Percentiles rank a stretch among this genome's conserved stretches.
phyloP scores from a whole-genome alignment of 2,329 filamentous ascomycete genomes.

The Falciphora oryzae region DNA sequence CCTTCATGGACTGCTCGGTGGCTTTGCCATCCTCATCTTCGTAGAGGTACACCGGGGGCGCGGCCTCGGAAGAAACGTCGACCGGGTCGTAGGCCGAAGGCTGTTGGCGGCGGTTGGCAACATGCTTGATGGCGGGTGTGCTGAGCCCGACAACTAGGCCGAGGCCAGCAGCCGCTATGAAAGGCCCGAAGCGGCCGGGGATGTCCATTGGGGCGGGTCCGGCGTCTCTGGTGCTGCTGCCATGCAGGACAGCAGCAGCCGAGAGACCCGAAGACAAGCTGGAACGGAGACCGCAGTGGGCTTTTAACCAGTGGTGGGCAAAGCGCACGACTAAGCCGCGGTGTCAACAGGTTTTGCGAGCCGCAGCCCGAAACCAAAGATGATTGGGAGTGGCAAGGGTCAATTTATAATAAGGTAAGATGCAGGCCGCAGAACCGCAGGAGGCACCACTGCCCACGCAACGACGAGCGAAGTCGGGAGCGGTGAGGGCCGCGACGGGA shows the following conservation, averaged over 20 bases:
- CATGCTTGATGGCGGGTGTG: constrained; percentile 17
- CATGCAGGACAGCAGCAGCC: not conserved
- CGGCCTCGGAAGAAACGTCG: constrained; percentile 11
- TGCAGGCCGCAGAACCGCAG: not conserved
- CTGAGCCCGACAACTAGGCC: constrained; percentile 15
- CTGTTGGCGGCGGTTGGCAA: constrained; percentile 10
- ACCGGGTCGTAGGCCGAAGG: not conserved
- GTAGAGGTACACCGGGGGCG: constrained; percentile 18
- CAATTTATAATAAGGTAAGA: not conserved
- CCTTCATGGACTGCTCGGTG: constrained; percentile 25
- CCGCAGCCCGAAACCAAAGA: not conserved
- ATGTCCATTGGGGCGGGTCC: constrained; percentile 3
- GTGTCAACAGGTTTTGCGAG: not conserved
- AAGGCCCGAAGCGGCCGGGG: not conserved
- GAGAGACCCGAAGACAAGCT: no score
- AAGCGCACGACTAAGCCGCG: not conserved
- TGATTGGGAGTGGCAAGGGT: not conserved
- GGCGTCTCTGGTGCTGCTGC: not conserved
- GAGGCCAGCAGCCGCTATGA: constrained; percentile 12
- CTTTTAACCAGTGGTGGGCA: not conserved
- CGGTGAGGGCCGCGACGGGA: not conserved
- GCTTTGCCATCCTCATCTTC: constrained; percentile 27
- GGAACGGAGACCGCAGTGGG: not conserved
- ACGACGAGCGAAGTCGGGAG: not conserved
- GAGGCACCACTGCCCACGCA: no score